These are phyloP conservation scores for Boletus semigastroideus DNA, from an alignment of 1,284 basidiomycete genomes.

Conservation along the genomic window DNA sequence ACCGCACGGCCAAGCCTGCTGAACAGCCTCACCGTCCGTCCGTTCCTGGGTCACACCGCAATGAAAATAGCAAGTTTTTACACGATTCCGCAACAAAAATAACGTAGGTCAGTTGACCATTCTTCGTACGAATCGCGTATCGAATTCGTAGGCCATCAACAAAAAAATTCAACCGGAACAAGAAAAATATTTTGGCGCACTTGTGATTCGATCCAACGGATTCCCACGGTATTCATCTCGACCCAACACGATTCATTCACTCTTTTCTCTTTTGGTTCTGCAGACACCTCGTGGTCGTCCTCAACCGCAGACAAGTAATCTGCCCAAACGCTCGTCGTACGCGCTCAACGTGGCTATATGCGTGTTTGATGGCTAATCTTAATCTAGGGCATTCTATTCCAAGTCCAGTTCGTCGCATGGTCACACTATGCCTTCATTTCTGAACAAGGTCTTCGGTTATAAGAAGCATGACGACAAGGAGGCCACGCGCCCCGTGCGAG, in stretches of 20 bases:
- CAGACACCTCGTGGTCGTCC: conserved; percentile 3
- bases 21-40: conserved; percentile 24
- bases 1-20: neutral
- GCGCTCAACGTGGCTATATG: neutral
- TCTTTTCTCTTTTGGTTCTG: conserved; percentile 3
- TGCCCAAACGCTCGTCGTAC: conserved; percentile 2
- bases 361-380: conserved; percentile 6
- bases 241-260: neutral
- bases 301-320: neutral
- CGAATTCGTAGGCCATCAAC: too few species aligned
- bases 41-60: conserved; percentile 15
- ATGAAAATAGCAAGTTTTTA: too few species aligned
- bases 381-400: neutral
- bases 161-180: too few species aligned
- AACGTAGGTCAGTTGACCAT: too few species aligned
- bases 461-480: conserved; percentile 62
- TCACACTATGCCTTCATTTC: conserved; percentile 64
- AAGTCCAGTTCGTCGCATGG: conserved; percentile 12
- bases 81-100: too few species aligned
- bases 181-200: neutral
- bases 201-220: too few species aligned
- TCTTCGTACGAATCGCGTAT: too few species aligned
- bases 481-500: conserved; percentile 34
- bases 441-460: conserved; percentile 74
- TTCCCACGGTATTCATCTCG: neutral